Evolutionary conservation across 495 filamentous ascomycete species (phyloP), one percentile per base, ranked within the genome.

Genomic region (Lophiostoma macrostomum): DNA sequence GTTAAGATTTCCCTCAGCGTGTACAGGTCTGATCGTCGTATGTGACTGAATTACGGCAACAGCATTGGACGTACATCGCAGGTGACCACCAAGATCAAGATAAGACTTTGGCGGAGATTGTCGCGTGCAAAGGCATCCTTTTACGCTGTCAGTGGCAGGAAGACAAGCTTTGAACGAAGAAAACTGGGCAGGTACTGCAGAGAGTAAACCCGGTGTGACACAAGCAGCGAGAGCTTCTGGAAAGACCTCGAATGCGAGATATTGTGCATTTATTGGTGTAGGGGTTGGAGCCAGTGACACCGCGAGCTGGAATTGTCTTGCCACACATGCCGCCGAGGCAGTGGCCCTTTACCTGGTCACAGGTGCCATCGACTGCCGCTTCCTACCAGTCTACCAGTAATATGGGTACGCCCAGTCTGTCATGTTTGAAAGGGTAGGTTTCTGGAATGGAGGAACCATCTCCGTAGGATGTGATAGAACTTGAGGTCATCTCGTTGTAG

Each of bases 171-270:
- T 47, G 31, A 25, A 14, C 6, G 13, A 32, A 7, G 25, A 35
- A 20, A 31, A 44, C 38, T 24, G 38, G 32, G 20, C 31, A 53
- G 46, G 46, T 49, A 45, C 52, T 24, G 16, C 11, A n/a, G 12
- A n/a, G 7, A 1, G 32, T 5, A 16, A 40, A 34, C 58, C 58
- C 20, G 50, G 58, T 10, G 25, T 29, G 29, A 48, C 19, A 36
- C 18, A 22, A 7, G 20, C n/a, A 14, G 22, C 36, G 43, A 52
- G 47, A 40, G 30, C 40, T 62, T 62, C 58, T 62, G 46, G 58
- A 62, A 62, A 22, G 29, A 4, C 30, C 31, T 54, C 36, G 48
- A 49, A 47, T 42, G 54, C 49, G 34, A 42, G 50, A 60, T 50
- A 47, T 18, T 50, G 35, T 34, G 7, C n/a, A 4, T 40, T 48